A percentile compares a stretch with the other conserved stretches of the same genome.
phyloP scores from a whole-genome alignment of 2,329 filamentous ascomycete genomes.

The Trichoderma atroviride region DNA sequence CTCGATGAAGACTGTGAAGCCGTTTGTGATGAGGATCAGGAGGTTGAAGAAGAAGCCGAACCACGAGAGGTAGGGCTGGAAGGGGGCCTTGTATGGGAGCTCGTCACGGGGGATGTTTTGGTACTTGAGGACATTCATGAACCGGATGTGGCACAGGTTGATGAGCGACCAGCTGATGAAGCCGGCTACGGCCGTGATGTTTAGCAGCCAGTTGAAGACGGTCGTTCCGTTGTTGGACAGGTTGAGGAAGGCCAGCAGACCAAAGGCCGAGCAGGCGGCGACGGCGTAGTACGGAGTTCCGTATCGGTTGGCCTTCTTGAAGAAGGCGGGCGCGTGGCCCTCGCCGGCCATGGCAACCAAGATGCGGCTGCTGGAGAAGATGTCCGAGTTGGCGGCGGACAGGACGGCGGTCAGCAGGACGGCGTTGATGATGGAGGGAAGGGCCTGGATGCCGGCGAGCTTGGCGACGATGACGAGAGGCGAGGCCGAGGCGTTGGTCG shows the following conservation, averaged over 20 bases:
- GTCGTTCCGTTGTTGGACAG: slow-evolving; percentile 58
- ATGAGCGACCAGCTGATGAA: slow-evolving; percentile 74
- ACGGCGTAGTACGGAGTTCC: slow-evolving; percentile 68
- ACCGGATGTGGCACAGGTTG: slow-evolving; percentile 64
- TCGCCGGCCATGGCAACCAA: slow-evolving; percentile 67
- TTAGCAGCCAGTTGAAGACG: slow-evolving; percentile 74
- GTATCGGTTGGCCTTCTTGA: slow-evolving; percentile 60
- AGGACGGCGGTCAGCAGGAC: slow-evolving; percentile 77
- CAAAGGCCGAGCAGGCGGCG: slow-evolving; percentile 55
- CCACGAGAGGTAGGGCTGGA: slow-evolving; percentile 66
- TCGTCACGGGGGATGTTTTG: slow-evolving; percentile 60
- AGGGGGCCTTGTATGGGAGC: slow-evolving; percentile 63
- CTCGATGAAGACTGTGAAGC: slow-evolving; percentile 67
- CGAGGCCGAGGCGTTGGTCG: slow-evolving; percentile 63
- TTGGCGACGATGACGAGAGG: slow-evolving; percentile 65
- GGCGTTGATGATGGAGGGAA: slow-evolving; percentile 74
- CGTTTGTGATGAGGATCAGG: slow-evolving; percentile 67
- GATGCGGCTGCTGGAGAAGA: slow-evolving; percentile 72
- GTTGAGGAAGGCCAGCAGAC: slow-evolving; percentile 69
- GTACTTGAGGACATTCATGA: slow-evolving; percentile 61
- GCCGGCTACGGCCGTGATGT: slow-evolving; percentile 68
- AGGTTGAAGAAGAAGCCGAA: slow-evolving; percentile 68
- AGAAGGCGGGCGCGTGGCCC: slow-evolving; percentile 62
- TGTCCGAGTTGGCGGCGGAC: slow-evolving; percentile 76
- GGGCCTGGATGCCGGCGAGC: slow-evolving; percentile 63